Conservation (phyloP, 768 basidiomycete species). For the Auricularia sp. region DNA sequence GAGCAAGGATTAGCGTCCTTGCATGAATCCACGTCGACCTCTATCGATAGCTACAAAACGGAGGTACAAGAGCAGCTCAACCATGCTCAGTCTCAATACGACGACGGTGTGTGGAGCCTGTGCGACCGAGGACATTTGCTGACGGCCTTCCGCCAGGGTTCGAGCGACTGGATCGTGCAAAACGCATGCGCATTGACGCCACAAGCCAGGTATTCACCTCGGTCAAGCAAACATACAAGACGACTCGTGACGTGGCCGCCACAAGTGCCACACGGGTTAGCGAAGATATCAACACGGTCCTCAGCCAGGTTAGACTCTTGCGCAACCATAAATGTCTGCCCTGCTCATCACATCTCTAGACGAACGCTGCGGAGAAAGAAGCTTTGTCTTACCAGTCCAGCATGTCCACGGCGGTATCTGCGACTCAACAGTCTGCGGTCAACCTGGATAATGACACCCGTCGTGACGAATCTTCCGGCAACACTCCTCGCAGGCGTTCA, state of each 20-base stretch:
- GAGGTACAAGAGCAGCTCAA: slow-evolving; percentile 25
- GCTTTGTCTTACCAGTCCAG: background rate
- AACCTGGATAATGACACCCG: slow-evolving; percentile 6
- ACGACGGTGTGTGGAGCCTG: slow-evolving; percentile 27
- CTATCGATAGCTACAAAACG: background rate
- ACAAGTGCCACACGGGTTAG: slow-evolving; percentile 40
- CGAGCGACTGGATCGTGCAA: slow-evolving; percentile 50
- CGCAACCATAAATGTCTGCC: background rate
- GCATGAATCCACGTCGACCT: background rate
- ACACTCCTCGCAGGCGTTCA: slow-evolving; percentile 64
- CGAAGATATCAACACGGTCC: background rate
- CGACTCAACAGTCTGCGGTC: background rate
- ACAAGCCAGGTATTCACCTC: slow-evolving; percentile 33
- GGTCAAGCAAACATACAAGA: slow-evolving; percentile 12
- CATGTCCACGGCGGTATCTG: background rate
- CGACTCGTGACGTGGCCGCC: slow-evolving; percentile 29
- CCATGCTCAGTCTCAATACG: slow-evolving; percentile 32
- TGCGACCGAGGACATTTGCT: background rate
- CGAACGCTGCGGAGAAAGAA: background rate
- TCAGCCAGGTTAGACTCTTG: background rate
- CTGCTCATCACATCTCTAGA: background rate
- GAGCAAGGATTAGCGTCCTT: slow-evolving; percentile 3
- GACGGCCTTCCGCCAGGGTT: slow-evolving; percentile 32
- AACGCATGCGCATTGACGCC: slow-evolving; percentile 50
- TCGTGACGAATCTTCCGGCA: slow-evolving; percentile 53